These are phyloP conservation scores for Trametes coccinea DNA, from an alignment of 768 basidiomycete species.

Conservation along the genomic window DNA sequence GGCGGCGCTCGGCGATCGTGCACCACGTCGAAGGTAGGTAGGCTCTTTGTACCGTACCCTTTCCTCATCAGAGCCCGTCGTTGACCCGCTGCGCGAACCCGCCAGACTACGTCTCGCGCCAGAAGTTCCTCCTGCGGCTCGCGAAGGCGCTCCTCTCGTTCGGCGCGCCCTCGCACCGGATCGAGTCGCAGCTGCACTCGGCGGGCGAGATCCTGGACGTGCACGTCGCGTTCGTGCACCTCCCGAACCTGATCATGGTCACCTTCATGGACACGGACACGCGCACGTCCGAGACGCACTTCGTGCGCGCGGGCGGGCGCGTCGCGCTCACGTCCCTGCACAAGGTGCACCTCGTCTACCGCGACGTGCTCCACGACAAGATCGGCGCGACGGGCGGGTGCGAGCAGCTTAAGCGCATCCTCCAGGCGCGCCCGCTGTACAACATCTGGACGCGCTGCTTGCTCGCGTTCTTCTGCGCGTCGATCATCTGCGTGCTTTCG, in stretches of 20 bases:
- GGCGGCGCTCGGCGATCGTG: slow-evolving; percentile 22
- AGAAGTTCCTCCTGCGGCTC: slow-evolving; percentile 80
- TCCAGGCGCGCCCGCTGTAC: slow-evolving; percentile 69
- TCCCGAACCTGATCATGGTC: slow-evolving; percentile 76
- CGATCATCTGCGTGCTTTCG: slow-evolving; percentile 79
- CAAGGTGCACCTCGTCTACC: slow-evolving; percentile 81
- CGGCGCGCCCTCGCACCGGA: slow-evolving; percentile 92
- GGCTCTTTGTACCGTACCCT: not conserved
- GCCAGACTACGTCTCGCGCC: slow-evolving; percentile 20
- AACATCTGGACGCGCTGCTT: slow-evolving; percentile 64
- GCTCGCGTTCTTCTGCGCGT: slow-evolving; percentile 75
- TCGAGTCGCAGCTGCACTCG: slow-evolving; percentile 83
- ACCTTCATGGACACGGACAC: slow-evolving; percentile 78
- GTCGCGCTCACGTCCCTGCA: slow-evolving; percentile 83
- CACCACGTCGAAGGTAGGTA: slow-evolving; percentile 28
- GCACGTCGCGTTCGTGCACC: slow-evolving; percentile 80
- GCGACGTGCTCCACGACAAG: slow-evolving; percentile 82
- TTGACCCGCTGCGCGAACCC: not conserved
- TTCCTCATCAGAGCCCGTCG: not conserved
- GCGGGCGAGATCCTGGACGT: slow-evolving; percentile 79
- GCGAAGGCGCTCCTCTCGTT: slow-evolving; percentile 89
- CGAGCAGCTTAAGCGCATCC: slow-evolving; percentile 59
- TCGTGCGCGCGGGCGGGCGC: slow-evolving; percentile 78
- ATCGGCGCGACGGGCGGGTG: slow-evolving; percentile 75
- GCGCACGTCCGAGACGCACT: slow-evolving; percentile 76